Percentiles rank a stretch among this genome's conserved stretches.
Conservation (phyloP, 2,329 filamentous ascomycete genomes). For the Simplicillium sp. region DNA sequence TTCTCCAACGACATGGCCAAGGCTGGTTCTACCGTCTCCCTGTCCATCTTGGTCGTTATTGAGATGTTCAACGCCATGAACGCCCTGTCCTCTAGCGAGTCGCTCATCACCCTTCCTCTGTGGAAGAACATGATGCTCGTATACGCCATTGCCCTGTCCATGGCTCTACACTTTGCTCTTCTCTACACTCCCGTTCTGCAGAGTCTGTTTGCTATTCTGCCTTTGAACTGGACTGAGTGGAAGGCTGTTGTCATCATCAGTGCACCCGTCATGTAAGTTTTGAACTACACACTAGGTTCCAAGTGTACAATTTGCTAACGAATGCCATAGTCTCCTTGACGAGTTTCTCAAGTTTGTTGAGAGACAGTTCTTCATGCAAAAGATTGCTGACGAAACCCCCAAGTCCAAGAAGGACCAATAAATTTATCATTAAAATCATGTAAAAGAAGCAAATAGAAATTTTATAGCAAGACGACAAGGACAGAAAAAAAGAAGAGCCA, state of each 20-base stretch:
- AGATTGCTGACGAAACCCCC: conserved; percentile 24
- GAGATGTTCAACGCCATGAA: conserved; percentile 99
- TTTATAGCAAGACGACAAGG: conserved; percentile 1
- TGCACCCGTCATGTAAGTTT: conserved; percentile 79
- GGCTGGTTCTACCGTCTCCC: conserved; percentile 83
- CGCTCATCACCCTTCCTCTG: conserved; percentile 83
- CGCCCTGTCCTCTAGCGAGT: conserved; percentile 89
- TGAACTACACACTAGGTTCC: not conserved
- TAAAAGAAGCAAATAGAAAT: too few species aligned
- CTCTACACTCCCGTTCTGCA: conserved; percentile 89
- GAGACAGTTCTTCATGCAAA: conserved; percentile 53
- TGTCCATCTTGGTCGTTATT: conserved; percentile 89
- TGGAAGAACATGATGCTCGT: conserved; percentile 99
- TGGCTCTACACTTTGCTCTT: conserved; percentile 89
- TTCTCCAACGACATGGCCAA: conserved; percentile 81
- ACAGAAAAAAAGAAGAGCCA: conserved; percentile 9
- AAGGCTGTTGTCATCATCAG: conserved; percentile 83
- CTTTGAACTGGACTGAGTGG: conserved; percentile 82
- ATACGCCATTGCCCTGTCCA: conserved; percentile 85
- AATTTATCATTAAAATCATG: conserved; percentile 9
- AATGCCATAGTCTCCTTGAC: conserved; percentile 57
- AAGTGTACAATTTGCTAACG: conserved; percentile 12
- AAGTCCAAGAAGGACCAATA: conserved; percentile 47
- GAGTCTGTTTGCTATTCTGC: conserved; percentile 80
- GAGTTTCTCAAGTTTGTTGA: conserved; percentile 75